These are phyloP conservation scores for Phytophthora citricola DNA, from an alignment of 352 stramenopile species.

Conservation along the genomic window DNA sequence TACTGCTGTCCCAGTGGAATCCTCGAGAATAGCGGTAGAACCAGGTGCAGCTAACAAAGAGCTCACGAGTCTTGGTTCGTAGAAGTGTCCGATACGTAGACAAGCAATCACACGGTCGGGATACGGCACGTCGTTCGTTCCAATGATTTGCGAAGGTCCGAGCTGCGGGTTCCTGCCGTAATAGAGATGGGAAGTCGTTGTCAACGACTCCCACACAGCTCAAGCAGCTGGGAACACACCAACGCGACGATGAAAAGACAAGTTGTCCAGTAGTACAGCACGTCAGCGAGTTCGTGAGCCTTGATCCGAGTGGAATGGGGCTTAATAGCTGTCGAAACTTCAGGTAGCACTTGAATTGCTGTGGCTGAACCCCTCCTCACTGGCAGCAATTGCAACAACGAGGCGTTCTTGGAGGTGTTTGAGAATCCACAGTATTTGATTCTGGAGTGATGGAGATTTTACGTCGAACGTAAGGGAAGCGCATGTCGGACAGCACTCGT, in stretches of 20 bases:
- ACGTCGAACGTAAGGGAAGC: background rate
- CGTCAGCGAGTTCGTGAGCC: background rate
- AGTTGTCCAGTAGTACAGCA: background rate
- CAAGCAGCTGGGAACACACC: too few relatives aligned
- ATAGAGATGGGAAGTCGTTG: background rate
- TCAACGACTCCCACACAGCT: background rate
- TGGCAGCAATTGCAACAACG: too few relatives aligned
- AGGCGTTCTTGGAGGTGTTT: background rate
- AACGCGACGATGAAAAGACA: background rate
- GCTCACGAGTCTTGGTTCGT: background rate
- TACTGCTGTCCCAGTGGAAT: background rate
- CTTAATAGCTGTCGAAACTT: background rate
- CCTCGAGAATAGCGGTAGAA: background rate
- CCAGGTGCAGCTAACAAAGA: background rate
- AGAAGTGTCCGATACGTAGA: background rate
- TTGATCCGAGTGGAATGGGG: background rate
- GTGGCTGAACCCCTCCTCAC: background rate
- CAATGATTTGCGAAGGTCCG: background rate
- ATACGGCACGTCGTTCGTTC: background rate
- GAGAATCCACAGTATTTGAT: background rate
- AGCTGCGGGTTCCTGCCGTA: background rate
- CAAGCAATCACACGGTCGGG: background rate
- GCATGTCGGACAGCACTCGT: background rate
- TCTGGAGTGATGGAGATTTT: slow-evolving; percentile 1
- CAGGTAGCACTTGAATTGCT: slow-evolving; percentile 4